A percentile compares a stretch with the other conserved stretches of the same genome.
phyloP scores from a whole-genome alignment of 495 filamentous ascomycete genomes.

The Talaromyces borbonicus region DNA sequence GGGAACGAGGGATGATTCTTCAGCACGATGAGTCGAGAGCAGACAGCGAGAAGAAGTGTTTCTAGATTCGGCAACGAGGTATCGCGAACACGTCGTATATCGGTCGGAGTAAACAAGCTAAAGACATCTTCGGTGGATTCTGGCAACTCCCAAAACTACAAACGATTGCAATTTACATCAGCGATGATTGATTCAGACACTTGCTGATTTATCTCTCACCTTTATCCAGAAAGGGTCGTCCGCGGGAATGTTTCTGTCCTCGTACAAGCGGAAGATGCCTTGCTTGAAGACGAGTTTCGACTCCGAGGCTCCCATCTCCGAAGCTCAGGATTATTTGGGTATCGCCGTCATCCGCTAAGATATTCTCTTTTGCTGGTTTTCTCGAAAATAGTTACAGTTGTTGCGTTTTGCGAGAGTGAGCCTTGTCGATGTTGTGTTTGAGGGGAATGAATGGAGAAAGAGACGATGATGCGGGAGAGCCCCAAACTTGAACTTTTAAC shows the following conservation, averaged over 20 bases:
- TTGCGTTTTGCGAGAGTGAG: neutral
- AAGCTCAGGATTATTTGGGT: slow-evolving; percentile 1
- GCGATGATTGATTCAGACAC: slow-evolving; percentile 1
- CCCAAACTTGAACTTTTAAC: no score
- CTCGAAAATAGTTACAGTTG: neutral
- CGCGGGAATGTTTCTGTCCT: slow-evolving; percentile 76
- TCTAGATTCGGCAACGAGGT: slow-evolving; percentile 81
- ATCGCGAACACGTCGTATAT: slow-evolving; percentile 87
- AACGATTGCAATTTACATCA: neutral
- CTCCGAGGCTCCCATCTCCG: slow-evolving; percentile 89
- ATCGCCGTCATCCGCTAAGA: neutral
- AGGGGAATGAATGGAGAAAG: no score
- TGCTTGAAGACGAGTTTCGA: slow-evolving; percentile 99
- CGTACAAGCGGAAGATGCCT: slow-evolving; percentile 93
- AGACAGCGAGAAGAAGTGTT: slow-evolving; percentile 74
- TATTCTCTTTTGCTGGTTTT: neutral
- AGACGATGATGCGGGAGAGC: no score
- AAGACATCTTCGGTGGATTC: slow-evolving; percentile 95
- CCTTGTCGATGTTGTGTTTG: no score
- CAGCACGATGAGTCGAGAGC: slow-evolving; percentile 67
- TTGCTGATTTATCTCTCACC: slow-evolving; percentile 43
- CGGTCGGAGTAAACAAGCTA: slow-evolving; percentile 86
- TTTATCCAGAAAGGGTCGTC: slow-evolving; percentile 92
- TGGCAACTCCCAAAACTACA: slow-evolving; percentile 94
- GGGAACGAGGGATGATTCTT: slow-evolving; percentile 87